Percentiles rank a stretch among this genome's conserved stretches.
phyloP scores from a whole-genome alignment of 2,329 filamentous ascomycete species.

The Nemania sp. region DNA sequence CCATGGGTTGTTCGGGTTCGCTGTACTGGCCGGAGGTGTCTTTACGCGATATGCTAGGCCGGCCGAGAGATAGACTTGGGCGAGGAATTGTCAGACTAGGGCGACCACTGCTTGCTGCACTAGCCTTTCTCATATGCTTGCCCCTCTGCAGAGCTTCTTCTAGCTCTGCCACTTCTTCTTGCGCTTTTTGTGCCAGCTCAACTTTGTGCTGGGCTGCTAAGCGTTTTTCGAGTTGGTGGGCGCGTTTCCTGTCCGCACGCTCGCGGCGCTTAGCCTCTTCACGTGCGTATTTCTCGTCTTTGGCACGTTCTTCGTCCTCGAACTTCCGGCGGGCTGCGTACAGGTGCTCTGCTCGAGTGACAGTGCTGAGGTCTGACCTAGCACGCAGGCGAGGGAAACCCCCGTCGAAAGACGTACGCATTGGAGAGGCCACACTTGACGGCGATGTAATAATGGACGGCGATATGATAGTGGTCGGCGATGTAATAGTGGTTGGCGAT shows the following conservation, averaged over 20 bases:
- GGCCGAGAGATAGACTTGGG: conserved; percentile 32
- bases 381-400: conserved; percentile 61
- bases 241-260: conserved; percentile 60
- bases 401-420: conserved; percentile 62
- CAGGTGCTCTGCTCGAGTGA: conserved; percentile 58
- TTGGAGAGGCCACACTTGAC: conserved; percentile 51
- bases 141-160: conserved; percentile 37
- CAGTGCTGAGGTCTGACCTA: conserved; percentile 61
- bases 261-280: conserved; percentile 62
- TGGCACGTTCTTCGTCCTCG: conserved; percentile 62
- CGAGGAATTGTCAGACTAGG: conserved; percentile 35
- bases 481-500: conserved; percentile 46
- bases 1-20: conserved; percentile 51
- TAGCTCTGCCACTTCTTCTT: conserved; percentile 43
- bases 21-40: conserved; percentile 27
- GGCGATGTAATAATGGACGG: conserved; percentile 35
- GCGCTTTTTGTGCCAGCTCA: conserved; percentile 46
- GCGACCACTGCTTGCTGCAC: conserved; percentile 37
- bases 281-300: conserved; percentile 65
- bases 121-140: conserved; percentile 39
- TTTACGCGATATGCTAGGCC: conserved; percentile 36
- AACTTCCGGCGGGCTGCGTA: conserved; percentile 65
- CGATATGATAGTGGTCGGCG: conserved; percentile 44
- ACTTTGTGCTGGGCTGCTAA: conserved; percentile 51
- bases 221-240: conserved; percentile 53